Percentiles rank a stretch among this genome's conserved stretches.
Evolutionary conservation across 257 asterid genomes (phyloP).

Genomic region (Penstemon eatonii): DNA sequence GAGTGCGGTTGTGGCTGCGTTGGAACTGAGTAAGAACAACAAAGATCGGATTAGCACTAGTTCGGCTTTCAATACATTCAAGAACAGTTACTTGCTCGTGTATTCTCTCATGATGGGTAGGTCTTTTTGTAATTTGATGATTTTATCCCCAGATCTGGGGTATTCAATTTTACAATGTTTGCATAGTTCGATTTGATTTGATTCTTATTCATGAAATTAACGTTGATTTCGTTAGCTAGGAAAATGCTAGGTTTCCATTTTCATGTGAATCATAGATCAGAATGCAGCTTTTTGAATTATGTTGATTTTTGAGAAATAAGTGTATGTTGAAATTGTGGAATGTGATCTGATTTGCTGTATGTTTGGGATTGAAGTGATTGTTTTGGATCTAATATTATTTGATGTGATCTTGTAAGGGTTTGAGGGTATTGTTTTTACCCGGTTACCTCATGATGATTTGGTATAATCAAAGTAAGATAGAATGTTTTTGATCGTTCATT

Average conservation of each 20-base stretch:
- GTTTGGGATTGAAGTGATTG: conserved; percentile 22
- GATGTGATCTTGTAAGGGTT: background rate
- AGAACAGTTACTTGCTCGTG: conserved; percentile 64
- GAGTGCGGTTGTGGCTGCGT: conserved; percentile 53
- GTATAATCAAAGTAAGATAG: background rate
- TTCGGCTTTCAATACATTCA: conserved; percentile 57
- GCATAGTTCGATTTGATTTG: conserved; percentile 27
- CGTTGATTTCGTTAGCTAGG: background rate
- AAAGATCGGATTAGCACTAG: conserved; percentile 64
- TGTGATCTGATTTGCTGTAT: conserved; percentile 22
- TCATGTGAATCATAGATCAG: conserved; percentile 17
- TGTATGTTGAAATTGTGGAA: conserved; percentile 9
- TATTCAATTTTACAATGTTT: conserved; percentile 16
- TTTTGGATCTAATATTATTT: conserved; percentile 29
- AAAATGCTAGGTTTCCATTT: background rate
- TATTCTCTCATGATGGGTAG: conserved; percentile 82
- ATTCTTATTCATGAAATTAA: background rate
- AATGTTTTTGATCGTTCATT: background rate
- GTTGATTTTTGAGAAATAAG: background rate
- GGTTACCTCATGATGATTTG: background rate
- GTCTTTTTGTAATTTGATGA: conserved; percentile 21
- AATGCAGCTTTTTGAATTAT: background rate
- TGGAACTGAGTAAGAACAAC: conserved; percentile 62
- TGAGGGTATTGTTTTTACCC: conserved; percentile 2
- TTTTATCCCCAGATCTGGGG: conserved; percentile 37